Evolutionary conservation across 2,329 filamentous ascomycete species (phyloP).

Genomic region (Verticillium nubilum): DNA sequence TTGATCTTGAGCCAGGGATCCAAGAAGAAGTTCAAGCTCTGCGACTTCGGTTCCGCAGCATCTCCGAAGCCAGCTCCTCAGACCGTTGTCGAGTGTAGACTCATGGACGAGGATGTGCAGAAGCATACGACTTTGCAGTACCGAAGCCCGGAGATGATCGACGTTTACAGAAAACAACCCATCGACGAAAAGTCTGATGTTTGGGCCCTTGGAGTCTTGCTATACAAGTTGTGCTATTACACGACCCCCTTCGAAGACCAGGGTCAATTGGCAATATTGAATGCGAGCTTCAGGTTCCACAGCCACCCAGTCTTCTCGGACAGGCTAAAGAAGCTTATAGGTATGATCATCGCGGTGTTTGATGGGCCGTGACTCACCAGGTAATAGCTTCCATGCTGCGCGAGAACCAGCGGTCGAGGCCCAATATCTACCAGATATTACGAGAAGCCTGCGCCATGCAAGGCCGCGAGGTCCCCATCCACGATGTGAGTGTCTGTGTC

Average conservation of each 20-base stretch:
- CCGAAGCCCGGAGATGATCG: conserved; percentile 96
- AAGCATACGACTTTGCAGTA: conserved; percentile 97
- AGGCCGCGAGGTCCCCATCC: conserved; percentile 77
- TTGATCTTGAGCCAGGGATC: conserved; percentile 68
- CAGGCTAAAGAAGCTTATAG: conserved; percentile 81
- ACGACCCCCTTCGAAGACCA: conserved; percentile 98
- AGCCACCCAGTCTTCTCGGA: conserved; percentile 86
- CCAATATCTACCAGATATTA: conserved; percentile 92
- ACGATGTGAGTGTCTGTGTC: conserved; percentile 62
- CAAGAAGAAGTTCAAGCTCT: conserved; percentile 84
- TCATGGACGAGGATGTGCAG: conserved; percentile 96
- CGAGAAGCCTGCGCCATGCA: conserved; percentile 86
- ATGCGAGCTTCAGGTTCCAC: conserved; percentile 90
- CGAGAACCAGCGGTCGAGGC: conserved; percentile 71
- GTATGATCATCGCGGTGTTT: conserved; percentile 35
- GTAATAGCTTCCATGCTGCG: conserved; percentile 76
- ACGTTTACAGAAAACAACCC: conserved; percentile 92
- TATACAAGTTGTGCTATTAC: conserved; percentile 99
- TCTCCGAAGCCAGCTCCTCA: conserved; percentile 78
- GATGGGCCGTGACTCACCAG: conserved; percentile 10
- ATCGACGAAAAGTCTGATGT: conserved; percentile 99
- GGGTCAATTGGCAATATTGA: conserved; percentile 93
- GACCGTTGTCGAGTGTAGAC: conserved; percentile 79
- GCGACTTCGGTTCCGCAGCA: conserved; percentile 94
- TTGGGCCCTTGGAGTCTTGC: conserved; percentile 88